Evolutionary conservation across 352 stramenopile species (phyloP), one percentile per base, ranked within the genome.

Genomic region (Globisporangium nunn): DNA sequence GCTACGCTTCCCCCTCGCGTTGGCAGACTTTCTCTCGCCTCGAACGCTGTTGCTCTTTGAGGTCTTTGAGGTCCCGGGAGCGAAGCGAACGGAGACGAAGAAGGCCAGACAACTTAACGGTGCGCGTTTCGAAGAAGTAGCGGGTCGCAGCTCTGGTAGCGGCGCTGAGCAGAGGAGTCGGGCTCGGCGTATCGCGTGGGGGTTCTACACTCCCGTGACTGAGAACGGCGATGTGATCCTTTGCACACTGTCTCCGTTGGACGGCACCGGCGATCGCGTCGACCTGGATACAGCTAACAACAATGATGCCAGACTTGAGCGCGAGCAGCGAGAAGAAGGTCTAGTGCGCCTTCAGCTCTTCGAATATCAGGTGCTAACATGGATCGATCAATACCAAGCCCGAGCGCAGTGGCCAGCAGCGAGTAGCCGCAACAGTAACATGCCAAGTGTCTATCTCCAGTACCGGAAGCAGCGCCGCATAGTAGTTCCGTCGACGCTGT

Each of bases 311-410:
- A 8, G 14, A 10, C 30, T 41, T 1, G 29, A 37, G 48, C 30
- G 30, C 31, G 33, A 18, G 3, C 18, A 23, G 6, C 8, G 15
- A 39, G 47, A 44, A 6, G 44, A 59, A 30, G 30, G 37, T 14
- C 30, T 17, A 0, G 50, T 68, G 37, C 76, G 71, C 10, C 52
- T 91, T 2, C 76, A 85, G 41, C 60, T 91, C 46, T 85, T 74
- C 35, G 56, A 80, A 18, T 88, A 81, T 51, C 73, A 84, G 39
- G 43, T 68, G 5, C n/a, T 88, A 11, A 79, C 71, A 14, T 89
- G 78, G 77, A 66, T 85, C 40, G 77, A 87, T 48, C 52, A 67
- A n/a, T 78, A 78, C 15, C 78, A 89, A 64, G 79, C 77, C 2
- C 78, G 64, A 41, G 51, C 54, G 0, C 69, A 85, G 35, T 87